A percentile compares a stretch with the other conserved stretches of the same genome.
Evolutionary conservation across 192 early-diverging fungal species (phyloP).

Genomic region (Mortierella claussenii): DNA sequence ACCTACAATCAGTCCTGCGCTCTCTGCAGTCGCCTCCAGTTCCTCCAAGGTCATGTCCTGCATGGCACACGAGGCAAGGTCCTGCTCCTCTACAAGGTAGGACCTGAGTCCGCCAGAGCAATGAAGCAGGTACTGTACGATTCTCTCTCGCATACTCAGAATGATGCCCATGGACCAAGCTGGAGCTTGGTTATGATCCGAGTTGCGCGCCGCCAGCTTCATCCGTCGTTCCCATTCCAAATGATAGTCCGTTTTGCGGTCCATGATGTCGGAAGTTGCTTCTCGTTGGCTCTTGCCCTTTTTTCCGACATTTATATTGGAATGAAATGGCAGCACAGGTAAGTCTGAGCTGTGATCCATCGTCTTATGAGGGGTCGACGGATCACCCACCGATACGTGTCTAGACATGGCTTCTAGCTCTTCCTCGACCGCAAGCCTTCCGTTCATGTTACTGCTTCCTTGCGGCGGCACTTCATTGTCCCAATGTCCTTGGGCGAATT

Average conservation of each 20-base stretch:
- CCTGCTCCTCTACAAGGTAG: slow-evolving; percentile 20
- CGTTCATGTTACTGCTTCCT: too few relatives aligned
- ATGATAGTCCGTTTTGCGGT: slow-evolving; percentile 21
- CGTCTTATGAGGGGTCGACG: not conserved
- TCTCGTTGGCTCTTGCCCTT: too few relatives aligned
- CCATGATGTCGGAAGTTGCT: not conserved
- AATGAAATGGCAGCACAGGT: not conserved
- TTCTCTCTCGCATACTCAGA: slow-evolving; percentile 14
- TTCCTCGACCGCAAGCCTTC: too few relatives aligned
- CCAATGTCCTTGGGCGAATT: too few relatives aligned
- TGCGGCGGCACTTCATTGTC: too few relatives aligned
- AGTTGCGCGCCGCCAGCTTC: not conserved
- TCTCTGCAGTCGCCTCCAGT: not conserved
- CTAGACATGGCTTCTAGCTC: too few relatives aligned
- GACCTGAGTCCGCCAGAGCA: slow-evolving; percentile 17
- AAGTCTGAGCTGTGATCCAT: not conserved
- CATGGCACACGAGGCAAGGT: slow-evolving; percentile 1
- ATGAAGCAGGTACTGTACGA: slow-evolving; percentile 16
- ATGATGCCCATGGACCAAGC: slow-evolving; percentile 7
- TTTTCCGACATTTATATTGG: not conserved
- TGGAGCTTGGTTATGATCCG: not conserved
- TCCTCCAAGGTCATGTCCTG: not conserved
- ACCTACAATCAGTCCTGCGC: slow-evolving; percentile 8
- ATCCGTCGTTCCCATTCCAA: not conserved
- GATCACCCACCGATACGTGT: too few relatives aligned